phyloP scores from a whole-genome alignment of 2,329 filamentous ascomycete genomes.

The Diaporthe nobilis region DNA sequence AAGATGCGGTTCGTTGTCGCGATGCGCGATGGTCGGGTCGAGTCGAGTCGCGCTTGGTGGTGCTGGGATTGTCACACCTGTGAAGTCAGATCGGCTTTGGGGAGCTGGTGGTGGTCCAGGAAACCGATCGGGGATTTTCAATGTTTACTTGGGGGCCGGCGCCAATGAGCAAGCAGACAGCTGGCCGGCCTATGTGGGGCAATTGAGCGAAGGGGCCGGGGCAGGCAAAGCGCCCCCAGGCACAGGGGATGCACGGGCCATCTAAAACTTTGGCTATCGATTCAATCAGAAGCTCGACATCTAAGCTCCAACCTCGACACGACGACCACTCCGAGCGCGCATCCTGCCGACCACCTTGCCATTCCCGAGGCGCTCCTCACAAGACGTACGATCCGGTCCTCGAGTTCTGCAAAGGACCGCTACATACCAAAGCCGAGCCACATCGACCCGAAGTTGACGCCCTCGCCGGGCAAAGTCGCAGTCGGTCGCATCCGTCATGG shows the following conservation, averaged over 20 bases:
- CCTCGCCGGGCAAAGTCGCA: conserved; percentile 38
- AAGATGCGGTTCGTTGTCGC: conserved; percentile 16
- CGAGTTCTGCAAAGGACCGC: neutral
- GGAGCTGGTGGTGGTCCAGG: conserved; percentile 30
- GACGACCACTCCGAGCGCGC: neutral
- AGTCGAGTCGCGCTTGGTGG: conserved; percentile 7
- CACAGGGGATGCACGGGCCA: conserved; percentile 32
- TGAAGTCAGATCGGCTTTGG: neutral
- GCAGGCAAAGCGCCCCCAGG: neutral
- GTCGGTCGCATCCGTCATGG: conserved; percentile 53
- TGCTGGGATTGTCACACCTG: conserved; percentile 20
- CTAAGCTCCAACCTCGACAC: neutral
- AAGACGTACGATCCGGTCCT: neutral
- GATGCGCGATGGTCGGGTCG: neutral
- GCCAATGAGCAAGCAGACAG: conserved; percentile 37
- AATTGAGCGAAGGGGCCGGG: neutral
- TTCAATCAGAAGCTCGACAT: conserved; percentile 6
- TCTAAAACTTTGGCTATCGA: conserved; percentile 36
- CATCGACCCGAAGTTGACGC: conserved; percentile 19
- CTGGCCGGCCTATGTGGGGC: neutral
- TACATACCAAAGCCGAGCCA: neutral
- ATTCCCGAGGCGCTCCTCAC: neutral
- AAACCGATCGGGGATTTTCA: conserved; percentile 16
- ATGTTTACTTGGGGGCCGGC: conserved; percentile 41
- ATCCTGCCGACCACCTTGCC: neutral